Percentiles rank a stretch among this genome's conserved stretches.
phyloP scores from a whole-genome alignment of 176 grass and related monocot species.

The Oryza officinalis region DNA sequence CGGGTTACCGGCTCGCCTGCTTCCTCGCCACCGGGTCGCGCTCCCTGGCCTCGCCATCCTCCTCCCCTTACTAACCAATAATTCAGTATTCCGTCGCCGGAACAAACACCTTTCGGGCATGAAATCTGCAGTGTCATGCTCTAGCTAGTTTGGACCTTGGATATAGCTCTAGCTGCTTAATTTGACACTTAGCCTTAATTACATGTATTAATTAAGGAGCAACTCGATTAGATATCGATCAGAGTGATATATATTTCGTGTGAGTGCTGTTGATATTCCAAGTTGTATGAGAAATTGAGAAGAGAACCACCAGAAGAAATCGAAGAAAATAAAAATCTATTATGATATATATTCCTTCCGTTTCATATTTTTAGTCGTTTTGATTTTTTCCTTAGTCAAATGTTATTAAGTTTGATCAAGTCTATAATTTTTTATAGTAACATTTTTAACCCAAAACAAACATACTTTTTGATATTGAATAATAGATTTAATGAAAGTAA shows the following conservation, averaged over 20 bases:
- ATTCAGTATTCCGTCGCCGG: background rate
- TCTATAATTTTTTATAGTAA: too few species aligned
- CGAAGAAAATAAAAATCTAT: too few species aligned
- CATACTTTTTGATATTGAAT: too few species aligned
- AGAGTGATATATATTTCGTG: background rate
- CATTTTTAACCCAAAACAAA: too few species aligned
- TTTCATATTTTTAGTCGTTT: too few species aligned
- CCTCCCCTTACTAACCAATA: background rate
- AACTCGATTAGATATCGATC: background rate
- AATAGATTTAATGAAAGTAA: too few species aligned
- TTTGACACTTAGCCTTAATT: background rate
- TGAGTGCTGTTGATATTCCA: background rate
- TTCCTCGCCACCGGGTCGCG: constrained; percentile 66
- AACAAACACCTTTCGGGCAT: background rate
- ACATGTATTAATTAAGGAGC: background rate
- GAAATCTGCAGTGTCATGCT: background rate
- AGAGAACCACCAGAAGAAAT: background rate
- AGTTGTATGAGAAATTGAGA: background rate
- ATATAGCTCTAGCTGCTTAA: background rate
- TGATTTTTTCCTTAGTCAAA: too few species aligned
- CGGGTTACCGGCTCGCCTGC: constrained; percentile 58
- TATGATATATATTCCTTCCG: too few species aligned
- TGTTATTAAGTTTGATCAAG: too few species aligned
- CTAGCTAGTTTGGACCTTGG: background rate
- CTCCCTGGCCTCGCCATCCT: constrained; percentile 35